phyloP scores from a whole-genome alignment of 192 early-diverging fungal genomes.

The Coemansia sp. region DNA sequence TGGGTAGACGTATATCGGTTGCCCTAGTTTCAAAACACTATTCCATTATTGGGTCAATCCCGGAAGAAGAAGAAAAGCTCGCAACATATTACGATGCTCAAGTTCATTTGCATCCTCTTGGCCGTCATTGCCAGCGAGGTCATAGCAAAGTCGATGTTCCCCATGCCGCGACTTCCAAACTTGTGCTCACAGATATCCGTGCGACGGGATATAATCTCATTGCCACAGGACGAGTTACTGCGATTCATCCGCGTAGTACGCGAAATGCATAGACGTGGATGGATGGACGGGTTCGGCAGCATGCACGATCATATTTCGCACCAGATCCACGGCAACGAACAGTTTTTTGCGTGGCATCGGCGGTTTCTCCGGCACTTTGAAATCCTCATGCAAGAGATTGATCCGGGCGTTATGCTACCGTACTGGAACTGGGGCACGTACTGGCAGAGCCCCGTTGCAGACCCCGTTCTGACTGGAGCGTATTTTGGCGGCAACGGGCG shows the following conservation, averaged over 20 bases:
- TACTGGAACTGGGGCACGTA: constrained; percentile 69
- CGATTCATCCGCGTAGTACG: constrained; percentile 42
- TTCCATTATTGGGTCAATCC: neutral
- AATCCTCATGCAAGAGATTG: constrained; percentile 53
- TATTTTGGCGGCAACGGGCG: constrained; percentile 53
- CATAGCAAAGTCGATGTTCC: constrained; percentile 38
- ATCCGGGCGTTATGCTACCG: constrained; percentile 57
- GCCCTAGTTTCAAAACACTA: neutral
- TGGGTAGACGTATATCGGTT: neutral
- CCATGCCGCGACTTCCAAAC: constrained; percentile 39
- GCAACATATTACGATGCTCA: constrained; percentile 19
- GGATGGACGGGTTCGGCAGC: constrained; percentile 58
- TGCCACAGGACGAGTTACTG: constrained; percentile 31
- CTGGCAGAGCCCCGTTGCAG: constrained; percentile 54
- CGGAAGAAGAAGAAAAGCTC: neutral
- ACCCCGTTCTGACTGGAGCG: constrained; percentile 34
- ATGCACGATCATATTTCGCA: constrained; percentile 57
- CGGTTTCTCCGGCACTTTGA: constrained; percentile 58
- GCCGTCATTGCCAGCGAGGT: constrained; percentile 25
- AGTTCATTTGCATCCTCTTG: constrained; percentile 41
- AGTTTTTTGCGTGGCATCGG: constrained; percentile 61
- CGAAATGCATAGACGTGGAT: constrained; percentile 57
- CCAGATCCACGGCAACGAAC: constrained; percentile 56
- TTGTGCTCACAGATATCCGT: constrained; percentile 35
- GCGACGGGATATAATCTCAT: constrained; percentile 38